Base-by-base conservation (phyloP, 2,329 filamentous ascomycete genomes). In the Claviceps capensis region DNA sequence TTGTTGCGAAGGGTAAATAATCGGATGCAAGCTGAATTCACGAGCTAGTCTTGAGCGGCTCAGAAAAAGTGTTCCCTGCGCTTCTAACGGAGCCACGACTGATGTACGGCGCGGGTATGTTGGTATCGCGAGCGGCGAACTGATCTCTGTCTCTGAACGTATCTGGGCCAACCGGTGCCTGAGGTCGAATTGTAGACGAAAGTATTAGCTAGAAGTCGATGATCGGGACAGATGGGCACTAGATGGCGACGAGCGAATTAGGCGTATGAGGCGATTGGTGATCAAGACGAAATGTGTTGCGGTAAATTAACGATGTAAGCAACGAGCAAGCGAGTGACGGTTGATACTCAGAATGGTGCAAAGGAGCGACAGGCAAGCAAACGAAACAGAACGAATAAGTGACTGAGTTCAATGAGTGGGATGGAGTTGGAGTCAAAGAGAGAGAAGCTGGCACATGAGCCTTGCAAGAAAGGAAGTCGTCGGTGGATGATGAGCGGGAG, bases 401-500 rank as follows among this genome's bases (percentile, higher is more conserved):
- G 13, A n/a, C 40, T 37, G 13, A 26, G 26, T 42, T 47, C 46
- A 53, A 51, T 30, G 44, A 52, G 42, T 30, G 50, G 41, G 44
- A 43, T 17, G 41, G 38, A 19, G 36, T 30, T 30, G 47, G 42
- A 19, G n/a, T 19, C 34, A 51, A 48, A 17, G 42, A 49, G 38
- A 48, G 48, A 48, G 47, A 42, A 46, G 48, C 47, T 37, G 49
- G 16, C 40, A 46, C 45, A 51, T 44, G 23, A 48, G 45, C 38
- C 44, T 30, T 51, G 52, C 49, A 49, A 49, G 17, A 23, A 37
- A 30, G 37, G 16, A 47, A 43, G 45, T 47, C 44, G 22, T 22
- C 22, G 22, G 22, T 22, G 22, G 44, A 53, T 51, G 52, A 51
- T 38, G 48, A 53, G 52, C 47, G 52, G 44, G 44, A 53, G 44